Base-by-base conservation (phyloP, 2,329 filamentous ascomycete species). In the Xylariaceae sp. region DNA sequence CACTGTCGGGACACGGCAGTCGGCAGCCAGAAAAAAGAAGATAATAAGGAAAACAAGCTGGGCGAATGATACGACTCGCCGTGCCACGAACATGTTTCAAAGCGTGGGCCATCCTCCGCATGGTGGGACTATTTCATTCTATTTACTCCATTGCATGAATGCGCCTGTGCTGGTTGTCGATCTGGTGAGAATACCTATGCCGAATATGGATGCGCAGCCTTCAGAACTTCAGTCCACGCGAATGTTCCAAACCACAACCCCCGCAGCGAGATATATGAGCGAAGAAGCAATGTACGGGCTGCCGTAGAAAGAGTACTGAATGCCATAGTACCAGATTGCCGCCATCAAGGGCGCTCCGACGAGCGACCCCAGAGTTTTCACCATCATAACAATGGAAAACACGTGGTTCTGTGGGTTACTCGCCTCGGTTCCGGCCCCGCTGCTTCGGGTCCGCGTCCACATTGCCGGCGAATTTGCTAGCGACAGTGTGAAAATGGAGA, bases 361-460 rank as follows among this genome's bases (percentile, higher is more conserved):
- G 8, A 81, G 70, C 5, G 78, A 78, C 2, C 78, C 79, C 0
- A 77, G 68, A 0, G 78, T 79, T 68, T 79, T 78, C 1, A 79
- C 72, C 64, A 81, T 71, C 78, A 81, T 81, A 11, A 79, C 77
- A n/a, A 81, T 74, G 1, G 79, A 78, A 58, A 80, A 80, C 1
- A 80, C 70, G 35, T 77, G 77, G 3, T 71, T 72, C 34, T 78
- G 75, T 0, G 72, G 66, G 11, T 74, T 71, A 0, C 61, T 57
- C 6, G 59, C 53, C 47, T 58, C 56, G 45, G 42, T 15, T 48
- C 57, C 56, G 45, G 44, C 17, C 51, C 10, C 64, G 57, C 13
- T 62, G 30, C 64, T 60, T 6, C 55, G 51, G 10, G 65, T 51
- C 39, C 59, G 63, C 8, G 67, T 64, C n/a, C 68, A 71, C 13